These are phyloP conservation scores for Cupressus sempervirens DNA, from an alignment of 75 land plant genomes.

Conservation along the genomic window DNA sequence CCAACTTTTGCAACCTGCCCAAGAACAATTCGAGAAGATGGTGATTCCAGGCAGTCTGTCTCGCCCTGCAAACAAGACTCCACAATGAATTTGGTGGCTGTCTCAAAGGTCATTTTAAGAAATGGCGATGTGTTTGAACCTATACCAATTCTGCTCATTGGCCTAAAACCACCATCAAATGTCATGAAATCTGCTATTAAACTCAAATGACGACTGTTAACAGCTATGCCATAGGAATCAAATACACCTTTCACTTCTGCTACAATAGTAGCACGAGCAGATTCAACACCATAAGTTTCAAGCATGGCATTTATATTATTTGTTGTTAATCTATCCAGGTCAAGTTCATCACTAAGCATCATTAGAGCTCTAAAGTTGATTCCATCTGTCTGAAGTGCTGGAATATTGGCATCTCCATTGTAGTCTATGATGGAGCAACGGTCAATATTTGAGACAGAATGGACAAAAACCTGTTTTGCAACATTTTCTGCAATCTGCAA, in stretches of 20 bases:
- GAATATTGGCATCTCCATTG: constrained; percentile 23
- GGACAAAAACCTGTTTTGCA: constrained; percentile 57
- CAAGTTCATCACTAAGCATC: constrained; percentile 59
- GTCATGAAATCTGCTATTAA: constrained; percentile 96
- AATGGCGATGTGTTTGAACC: constrained; percentile 72
- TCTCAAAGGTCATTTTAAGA: constrained; percentile 85
- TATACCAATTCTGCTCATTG: constrained; percentile 71
- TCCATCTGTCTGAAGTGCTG: constrained; percentile 74
- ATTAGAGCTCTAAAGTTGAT: constrained; percentile 65
- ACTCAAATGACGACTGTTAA: constrained; percentile 62
- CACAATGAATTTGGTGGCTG: constrained; percentile 74
- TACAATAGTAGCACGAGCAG: constrained; percentile 78
- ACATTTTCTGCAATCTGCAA: constrained; percentile 77
- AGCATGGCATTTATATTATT: constrained; percentile 75
- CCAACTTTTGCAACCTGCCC: constrained; percentile 85
- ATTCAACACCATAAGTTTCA: constrained; percentile 84
- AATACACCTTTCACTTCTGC: constrained; percentile 70
- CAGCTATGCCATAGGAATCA: constrained; percentile 58
- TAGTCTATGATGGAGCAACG: constrained; percentile 49
- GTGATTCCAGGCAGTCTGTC: constrained; percentile 64
- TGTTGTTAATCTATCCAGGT: constrained; percentile 54
- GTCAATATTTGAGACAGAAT: constrained; percentile 48
- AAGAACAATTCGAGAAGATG: constrained; percentile 79
- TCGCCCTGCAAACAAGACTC: constrained; percentile 67
- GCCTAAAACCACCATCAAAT: constrained; percentile 65